Conservation (phyloP, 768 basidiomycete species). For the Tricholomella constricta region DNA sequence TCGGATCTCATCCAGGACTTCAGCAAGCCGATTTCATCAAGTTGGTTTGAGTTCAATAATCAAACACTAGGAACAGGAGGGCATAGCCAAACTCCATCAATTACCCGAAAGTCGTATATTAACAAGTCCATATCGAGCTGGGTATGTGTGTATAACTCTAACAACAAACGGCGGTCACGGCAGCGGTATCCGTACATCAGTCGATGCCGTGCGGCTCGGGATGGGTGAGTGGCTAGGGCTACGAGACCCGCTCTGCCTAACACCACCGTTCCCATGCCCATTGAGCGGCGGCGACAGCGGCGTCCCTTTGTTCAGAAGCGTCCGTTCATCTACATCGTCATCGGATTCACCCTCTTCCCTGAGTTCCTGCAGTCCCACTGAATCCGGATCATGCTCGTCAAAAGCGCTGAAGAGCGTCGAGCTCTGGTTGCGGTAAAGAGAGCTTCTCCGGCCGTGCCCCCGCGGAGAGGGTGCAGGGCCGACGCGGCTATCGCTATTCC, state of each 20-base stretch:
- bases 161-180: conserved; percentile 9
- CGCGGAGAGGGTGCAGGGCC: conserved; percentile 31
- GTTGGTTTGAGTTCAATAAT: no score
- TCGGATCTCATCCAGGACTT: no score
- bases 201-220: conserved; percentile 21
- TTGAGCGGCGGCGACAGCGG: conserved; percentile 17
- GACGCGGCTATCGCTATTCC: conserved; percentile 45
- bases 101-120: conserved; percentile 19
- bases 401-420: conserved; percentile 77
- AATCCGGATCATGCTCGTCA: conserved; percentile 52
- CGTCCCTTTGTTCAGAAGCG: conserved; percentile 31
- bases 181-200: conserved; percentile 17
- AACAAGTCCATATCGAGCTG: conserved; percentile 15
- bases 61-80: not conserved
- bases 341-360: conserved; percentile 69
- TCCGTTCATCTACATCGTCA: conserved; percentile 50
- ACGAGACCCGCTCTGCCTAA: conserved; percentile 43
- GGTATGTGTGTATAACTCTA: conserved; percentile 18
- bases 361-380: conserved; percentile 60
- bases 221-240: conserved; percentile 58
- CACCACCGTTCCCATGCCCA: conserved; percentile 10
- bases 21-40: no score
- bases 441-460: conserved; percentile 60
- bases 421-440: conserved; percentile 65
- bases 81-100: not conserved